Evolutionary conservation across 2,329 filamentous ascomycete genomes (phyloP).

Genomic region (Aspergillus niger): DNA sequence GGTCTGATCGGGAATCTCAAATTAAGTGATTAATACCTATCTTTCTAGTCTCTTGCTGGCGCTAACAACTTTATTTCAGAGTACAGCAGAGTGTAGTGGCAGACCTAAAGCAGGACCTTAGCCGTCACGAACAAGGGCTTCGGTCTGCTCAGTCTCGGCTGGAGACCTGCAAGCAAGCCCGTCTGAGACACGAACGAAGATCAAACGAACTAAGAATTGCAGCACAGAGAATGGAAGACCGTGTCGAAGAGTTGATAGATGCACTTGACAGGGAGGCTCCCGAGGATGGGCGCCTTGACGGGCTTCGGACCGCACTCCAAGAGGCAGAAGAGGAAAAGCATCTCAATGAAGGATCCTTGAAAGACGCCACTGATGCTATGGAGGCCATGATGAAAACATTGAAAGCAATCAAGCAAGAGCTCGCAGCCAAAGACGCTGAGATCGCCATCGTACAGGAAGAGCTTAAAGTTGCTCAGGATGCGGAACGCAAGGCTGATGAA

Average conservation of each 20-base stretch:
- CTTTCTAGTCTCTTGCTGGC: slow-evolving; percentile 11
- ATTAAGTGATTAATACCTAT: slow-evolving; percentile 49
- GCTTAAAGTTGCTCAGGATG: slow-evolving; percentile 59
- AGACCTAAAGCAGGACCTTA: slow-evolving; percentile 59
- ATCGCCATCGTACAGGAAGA: slow-evolving; percentile 43
- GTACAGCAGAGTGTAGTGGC: slow-evolving; percentile 52
- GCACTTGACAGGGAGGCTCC: slow-evolving; percentile 60
- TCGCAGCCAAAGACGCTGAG: slow-evolving; percentile 36
- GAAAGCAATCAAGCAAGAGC: slow-evolving; percentile 39
- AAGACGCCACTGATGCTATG: slow-evolving; percentile 52
- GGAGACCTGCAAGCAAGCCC: slow-evolving; percentile 52
- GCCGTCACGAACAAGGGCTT: slow-evolving; percentile 54
- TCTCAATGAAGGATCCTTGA: slow-evolving; percentile 47
- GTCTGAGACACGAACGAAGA: slow-evolving; percentile 53
- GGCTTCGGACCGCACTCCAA: slow-evolving; percentile 59
- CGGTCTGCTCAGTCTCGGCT: slow-evolving; percentile 52
- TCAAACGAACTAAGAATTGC: slow-evolving; percentile 55
- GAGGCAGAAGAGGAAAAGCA: slow-evolving; percentile 55
- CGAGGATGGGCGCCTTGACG: slow-evolving; percentile 66
- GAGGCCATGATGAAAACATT: slow-evolving; percentile 45
- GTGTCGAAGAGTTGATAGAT: slow-evolving; percentile 67
- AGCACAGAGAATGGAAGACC: slow-evolving; percentile 62
- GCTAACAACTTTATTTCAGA: slow-evolving; percentile 23
- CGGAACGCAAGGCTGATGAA: slow-evolving; percentile 52
- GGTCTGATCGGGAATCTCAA: slow-evolving; percentile 71